phyloP scores from a whole-genome alignment of 2,329 filamentous ascomycete species.

The Diplodia intermedia region DNA sequence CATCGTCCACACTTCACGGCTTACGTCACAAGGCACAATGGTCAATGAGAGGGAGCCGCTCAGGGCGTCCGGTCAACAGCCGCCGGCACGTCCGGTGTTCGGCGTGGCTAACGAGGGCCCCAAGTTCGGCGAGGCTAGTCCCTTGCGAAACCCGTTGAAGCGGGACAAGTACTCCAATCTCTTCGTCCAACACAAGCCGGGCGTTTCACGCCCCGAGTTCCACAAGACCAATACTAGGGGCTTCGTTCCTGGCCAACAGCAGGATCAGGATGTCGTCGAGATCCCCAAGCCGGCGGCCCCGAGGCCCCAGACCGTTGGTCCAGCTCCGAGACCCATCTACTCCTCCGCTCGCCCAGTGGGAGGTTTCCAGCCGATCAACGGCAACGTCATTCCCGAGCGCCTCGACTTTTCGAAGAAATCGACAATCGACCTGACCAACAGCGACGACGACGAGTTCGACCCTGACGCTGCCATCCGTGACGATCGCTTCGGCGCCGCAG shows the following conservation, averaged over 20 bases:
- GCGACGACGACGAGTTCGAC: slow-evolving; percentile 54
- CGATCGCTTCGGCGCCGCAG: slow-evolving; percentile 60
- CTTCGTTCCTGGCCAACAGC: slow-evolving; percentile 37
- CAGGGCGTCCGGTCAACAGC: slow-evolving; percentile 37
- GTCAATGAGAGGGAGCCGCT: slow-evolving; percentile 59
- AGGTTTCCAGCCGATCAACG: slow-evolving; percentile 50
- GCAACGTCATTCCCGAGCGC: slow-evolving; percentile 28
- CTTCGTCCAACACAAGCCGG: slow-evolving; percentile 61
- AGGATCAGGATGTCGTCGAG: slow-evolving; percentile 46
- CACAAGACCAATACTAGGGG: slow-evolving; percentile 41
- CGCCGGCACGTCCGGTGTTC: slow-evolving; percentile 7
- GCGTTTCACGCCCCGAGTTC: slow-evolving; percentile 58
- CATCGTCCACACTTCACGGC: background rate
- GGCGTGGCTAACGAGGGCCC: slow-evolving; percentile 12
- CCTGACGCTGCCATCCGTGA: slow-evolving; percentile 56
- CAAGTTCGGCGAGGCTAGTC: slow-evolving; percentile 66
- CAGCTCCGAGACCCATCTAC: slow-evolving; percentile 60
- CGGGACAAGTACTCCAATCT: slow-evolving; percentile 40
- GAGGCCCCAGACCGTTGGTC: slow-evolving; percentile 51
- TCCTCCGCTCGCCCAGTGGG: slow-evolving; percentile 57
- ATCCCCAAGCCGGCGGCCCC: slow-evolving; percentile 59
- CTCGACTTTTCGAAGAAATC: slow-evolving; percentile 38
- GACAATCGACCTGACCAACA: slow-evolving; percentile 58
- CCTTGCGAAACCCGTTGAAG: slow-evolving; percentile 59
- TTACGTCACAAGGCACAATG: slow-evolving; percentile 48